These are phyloP conservation scores for Trichoderma erinaceum DNA, from an alignment of 495 filamentous ascomycete genomes.

Conservation along the genomic window DNA sequence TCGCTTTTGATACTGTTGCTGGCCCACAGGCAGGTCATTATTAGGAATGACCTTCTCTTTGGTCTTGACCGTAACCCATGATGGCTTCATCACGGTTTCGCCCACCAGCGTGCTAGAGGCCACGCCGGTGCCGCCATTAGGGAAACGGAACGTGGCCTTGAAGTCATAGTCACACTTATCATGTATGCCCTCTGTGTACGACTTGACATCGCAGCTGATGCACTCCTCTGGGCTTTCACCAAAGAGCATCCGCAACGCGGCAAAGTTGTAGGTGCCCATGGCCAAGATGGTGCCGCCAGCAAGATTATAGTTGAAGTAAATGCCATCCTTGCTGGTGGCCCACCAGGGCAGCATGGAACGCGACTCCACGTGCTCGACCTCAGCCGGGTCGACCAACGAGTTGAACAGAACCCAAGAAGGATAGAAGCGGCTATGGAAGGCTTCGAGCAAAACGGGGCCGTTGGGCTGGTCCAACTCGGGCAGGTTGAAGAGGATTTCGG, in stretches of 20 bases:
- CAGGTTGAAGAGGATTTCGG: conserved; percentile 36
- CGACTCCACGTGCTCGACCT: conserved; percentile 34
- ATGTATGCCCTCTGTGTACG: conserved; percentile 15
- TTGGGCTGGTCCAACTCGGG: conserved; percentile 25
- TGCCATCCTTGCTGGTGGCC: conserved; percentile 40
- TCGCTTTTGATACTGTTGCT: conserved; percentile 35
- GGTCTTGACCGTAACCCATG: neutral
- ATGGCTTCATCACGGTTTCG: conserved; percentile 20
- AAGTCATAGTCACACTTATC: conserved; percentile 37
- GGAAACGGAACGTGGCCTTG: conserved; percentile 38
- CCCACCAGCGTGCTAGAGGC: conserved; percentile 1
- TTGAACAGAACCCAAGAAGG: conserved; percentile 49
- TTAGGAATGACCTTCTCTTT: conserved; percentile 14
- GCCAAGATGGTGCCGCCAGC: conserved; percentile 57
- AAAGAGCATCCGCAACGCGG: conserved; percentile 36
- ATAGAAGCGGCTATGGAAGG: conserved; percentile 52
- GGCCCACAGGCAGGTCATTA: conserved; percentile 23
- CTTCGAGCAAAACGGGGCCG: conserved; percentile 51
- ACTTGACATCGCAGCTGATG: conserved; percentile 27
- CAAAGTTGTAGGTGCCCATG: conserved; percentile 46
- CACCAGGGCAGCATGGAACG: conserved; percentile 26
- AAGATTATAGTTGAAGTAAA: conserved; percentile 49
- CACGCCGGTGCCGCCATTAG: conserved; percentile 34
- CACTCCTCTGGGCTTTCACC: conserved; percentile 32
- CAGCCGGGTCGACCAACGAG: conserved; percentile 32